phyloP scores from a whole-genome alignment of 176 grass and related monocot genomes.

The Poa pratensis region DNA sequence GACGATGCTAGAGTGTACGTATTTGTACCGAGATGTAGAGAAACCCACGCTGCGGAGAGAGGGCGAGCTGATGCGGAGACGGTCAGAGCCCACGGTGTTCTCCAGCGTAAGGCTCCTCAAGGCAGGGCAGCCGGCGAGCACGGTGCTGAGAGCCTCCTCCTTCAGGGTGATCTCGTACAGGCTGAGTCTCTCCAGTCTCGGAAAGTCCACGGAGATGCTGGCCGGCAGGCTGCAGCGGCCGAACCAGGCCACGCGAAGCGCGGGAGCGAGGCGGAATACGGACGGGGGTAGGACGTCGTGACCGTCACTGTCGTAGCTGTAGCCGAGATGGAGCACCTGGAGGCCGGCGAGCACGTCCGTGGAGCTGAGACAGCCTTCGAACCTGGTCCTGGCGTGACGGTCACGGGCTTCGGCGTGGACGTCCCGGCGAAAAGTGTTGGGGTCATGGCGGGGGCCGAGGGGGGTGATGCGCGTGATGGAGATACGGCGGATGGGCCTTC shows the following conservation, averaged over 20 bases:
- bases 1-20: not conserved
- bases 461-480: too few relatives aligned
- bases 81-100: not conserved
- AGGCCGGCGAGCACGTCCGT: not conserved
- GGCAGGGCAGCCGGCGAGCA: not conserved
- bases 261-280: not conserved
- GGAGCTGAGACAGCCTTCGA: not conserved
- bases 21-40: not conserved
- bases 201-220: not conserved
- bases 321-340: not conserved
- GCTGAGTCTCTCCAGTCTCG: not conserved
- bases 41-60: not conserved
- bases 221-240: not conserved
- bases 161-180: not conserved
- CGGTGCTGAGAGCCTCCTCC: not conserved
- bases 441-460: not conserved
- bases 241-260: not conserved
- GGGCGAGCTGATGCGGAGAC: not conserved
- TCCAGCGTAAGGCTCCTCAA: not conserved
- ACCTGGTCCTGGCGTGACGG: not conserved
- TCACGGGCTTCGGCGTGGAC: not conserved
- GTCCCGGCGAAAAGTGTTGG: not conserved
- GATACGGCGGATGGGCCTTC: too few relatives aligned
- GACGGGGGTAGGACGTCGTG: not conserved
- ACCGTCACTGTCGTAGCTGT: not conserved